Percentiles rank a stretch among this genome's conserved stretches.
phyloP scores from a whole-genome alignment of 2,329 filamentous ascomycete species.

The Botrytis pseudocinerea region DNA sequence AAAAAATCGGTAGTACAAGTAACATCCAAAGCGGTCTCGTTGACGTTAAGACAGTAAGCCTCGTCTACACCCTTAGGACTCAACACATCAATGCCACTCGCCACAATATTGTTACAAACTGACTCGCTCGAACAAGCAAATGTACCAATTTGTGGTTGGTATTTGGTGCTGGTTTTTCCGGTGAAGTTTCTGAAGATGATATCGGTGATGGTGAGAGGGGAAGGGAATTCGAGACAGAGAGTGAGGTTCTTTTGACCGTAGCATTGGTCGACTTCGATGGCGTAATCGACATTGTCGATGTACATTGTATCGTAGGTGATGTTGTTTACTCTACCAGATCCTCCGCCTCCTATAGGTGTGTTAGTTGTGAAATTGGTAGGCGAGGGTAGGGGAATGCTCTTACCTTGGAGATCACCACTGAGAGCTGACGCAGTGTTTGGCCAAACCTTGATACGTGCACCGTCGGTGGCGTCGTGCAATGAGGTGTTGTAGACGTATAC shows the following conservation, averaged over 20 bases:
- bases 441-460: constrained; percentile 75
- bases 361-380: not conserved
- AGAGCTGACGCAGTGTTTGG: constrained; percentile 53
- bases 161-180: constrained; percentile 52
- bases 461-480: constrained; percentile 58
- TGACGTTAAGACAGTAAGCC: constrained; percentile 49
- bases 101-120: constrained; percentile 53
- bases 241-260: constrained; percentile 63
- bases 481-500: constrained; percentile 63
- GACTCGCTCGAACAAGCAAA: constrained; percentile 50
- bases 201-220: constrained; percentile 55
- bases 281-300: constrained; percentile 63
- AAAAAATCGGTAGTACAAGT: constrained; percentile 39
- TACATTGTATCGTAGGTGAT: constrained; percentile 65
- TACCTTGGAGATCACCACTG: constrained; percentile 55
- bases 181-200: constrained; percentile 57
- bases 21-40: constrained; percentile 42
- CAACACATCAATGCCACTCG: constrained; percentile 48
- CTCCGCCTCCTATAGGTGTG: constrained; percentile 56
- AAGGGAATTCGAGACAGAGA: constrained; percentile 59
- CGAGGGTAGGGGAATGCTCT: not conserved
- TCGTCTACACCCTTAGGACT: constrained; percentile 49
- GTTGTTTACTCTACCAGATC: constrained; percentile 61
- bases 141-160: constrained; percentile 48
- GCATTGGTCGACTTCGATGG: constrained; percentile 65